Evolutionary conservation across 75 land plant species (phyloP), one percentile per base, ranked within the genome.

Genomic region (Isoetes taiwanensis): DNA sequence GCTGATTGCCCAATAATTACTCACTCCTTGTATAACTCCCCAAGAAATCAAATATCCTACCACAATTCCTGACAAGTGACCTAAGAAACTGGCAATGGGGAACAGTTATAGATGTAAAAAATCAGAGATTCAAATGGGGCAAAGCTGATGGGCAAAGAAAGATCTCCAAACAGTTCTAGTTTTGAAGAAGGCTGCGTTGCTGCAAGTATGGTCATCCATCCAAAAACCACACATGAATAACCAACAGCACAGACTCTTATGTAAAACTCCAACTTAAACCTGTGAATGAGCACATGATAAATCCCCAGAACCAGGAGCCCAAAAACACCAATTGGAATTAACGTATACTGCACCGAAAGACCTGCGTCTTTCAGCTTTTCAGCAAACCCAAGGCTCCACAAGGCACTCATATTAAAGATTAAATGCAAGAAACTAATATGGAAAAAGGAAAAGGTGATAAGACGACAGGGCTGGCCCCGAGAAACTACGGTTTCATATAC

Each of bases 171-270:
- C 6, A 94, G 76, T 33, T 85, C 74, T 78, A 94, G 64, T 64
- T 84, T 94, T 3, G 81, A 78, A 3, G 96, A 84, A 5, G 99
- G 99, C 56, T 89, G 96, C 78, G 82, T 88, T 52, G 76, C 83
- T 11, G 99, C 72, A 34, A 94, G 75, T 8, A 94, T 85, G 0
- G 99, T 94, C 99, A 94, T 94, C 99, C 96, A 94, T 26, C 99
- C 99, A 64, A 94, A 94, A 40, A 94, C 99, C 24, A 94, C 96
- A 67, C 96, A 88, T 17, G 99, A 94, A n/a, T 46, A 46, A 5
- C 50, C 50, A 16, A 46, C 50, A 5, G 50, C 50, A 5, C 21
- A 46, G 6, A 46, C 50, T 19, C 19, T 19, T 23, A 19, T 46
- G 50, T 46, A 46, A 23, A 46, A n/a, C 50, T 46, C 50, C 50